Evolutionary conservation across 73 alveolate genomes (phyloP).

Genomic region (Paramecium octaurelia): DNA sequence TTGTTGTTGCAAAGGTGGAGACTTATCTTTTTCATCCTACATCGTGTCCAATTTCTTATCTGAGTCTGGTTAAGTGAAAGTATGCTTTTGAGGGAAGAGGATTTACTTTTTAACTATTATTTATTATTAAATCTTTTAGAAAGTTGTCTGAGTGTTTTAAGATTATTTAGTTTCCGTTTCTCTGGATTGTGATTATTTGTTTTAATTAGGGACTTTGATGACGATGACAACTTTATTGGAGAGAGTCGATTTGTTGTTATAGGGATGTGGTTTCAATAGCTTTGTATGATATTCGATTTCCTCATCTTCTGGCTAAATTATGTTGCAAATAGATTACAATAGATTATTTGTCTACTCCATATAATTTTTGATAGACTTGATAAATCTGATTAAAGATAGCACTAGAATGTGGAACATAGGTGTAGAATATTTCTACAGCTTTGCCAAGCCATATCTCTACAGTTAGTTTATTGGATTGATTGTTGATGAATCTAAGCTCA

Average conservation of each 20-base stretch:
- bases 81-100: not conserved
- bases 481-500: not conserved
- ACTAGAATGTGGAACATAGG: constrained; percentile 25
- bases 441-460: constrained; percentile 21
- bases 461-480: not conserved
- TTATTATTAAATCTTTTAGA: not conserved
- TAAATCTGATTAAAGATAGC: constrained; percentile 5
- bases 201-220: not conserved
- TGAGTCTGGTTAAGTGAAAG: not conserved
- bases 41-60: not conserved
- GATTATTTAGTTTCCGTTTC: not conserved
- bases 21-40: not conserved
- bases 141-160: not conserved
- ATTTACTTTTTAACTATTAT: not conserved
- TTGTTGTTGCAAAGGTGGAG: not conserved
- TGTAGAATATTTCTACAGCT: constrained; percentile 4
- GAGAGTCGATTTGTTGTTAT: not conserved
- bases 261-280: constrained; percentile 11
- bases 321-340: not conserved
- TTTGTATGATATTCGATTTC: not conserved
- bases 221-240: constrained; percentile 31
- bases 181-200: not conserved
- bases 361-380: not conserved
- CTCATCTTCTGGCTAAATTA: constrained; percentile 40
- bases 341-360: constrained; percentile 41